Base-by-base conservation (phyloP, 2,329 filamentous ascomycete genomes). In the Tolypocladium nubicola region DNA sequence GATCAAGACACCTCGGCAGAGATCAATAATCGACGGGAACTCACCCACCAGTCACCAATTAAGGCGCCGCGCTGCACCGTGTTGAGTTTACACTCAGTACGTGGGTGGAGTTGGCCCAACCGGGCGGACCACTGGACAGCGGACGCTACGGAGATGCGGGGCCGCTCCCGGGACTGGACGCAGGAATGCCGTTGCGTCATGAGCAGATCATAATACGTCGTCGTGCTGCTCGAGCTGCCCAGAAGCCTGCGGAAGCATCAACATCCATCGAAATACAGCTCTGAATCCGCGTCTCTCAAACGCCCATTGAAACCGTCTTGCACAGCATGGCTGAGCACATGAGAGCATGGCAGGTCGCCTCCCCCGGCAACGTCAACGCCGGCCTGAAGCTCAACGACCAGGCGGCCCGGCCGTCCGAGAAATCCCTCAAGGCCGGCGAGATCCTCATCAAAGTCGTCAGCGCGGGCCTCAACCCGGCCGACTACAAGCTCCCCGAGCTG, bases 401-500 rank as follows among this genome's bases (percentile, higher is more conserved):
- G 45, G 58, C 30, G 1, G 11, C 41, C 39, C 35, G 49, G 21
- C 59, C 59, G 54, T 60, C 56, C 1, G 56, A 3, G 41, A 54
- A 30, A 43, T 58, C 16, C 50, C 66, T 41, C 58, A 58, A 73
- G 41, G 41, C 59, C 3, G 67, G 69, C 53, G 62, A 74, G 45
- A 66, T 77, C 54, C 70, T 79, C 49, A 67, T 81, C 54, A 66
- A 71, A 55, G 75, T 81, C 56, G 64, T 70, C 57, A 70, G 72
- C 61, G 70, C 73, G 1, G 67, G 71, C 6, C 65, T 79, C 39
- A 81, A 82, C 63, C 79, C 78, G 0, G 73, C 75, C 57, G 79
- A 81, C 66, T 74, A 75, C 73, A 81, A 81, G 60, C 52, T 78
- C 5, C 63, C 70, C n/a, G 74, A 76, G 54, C 57, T 75, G 4